Percentiles rank a stretch among this genome's conserved stretches.
Evolutionary conservation across 768 basidiomycete genomes (phyloP).

Genomic region (Lentinula raphanica): DNA sequence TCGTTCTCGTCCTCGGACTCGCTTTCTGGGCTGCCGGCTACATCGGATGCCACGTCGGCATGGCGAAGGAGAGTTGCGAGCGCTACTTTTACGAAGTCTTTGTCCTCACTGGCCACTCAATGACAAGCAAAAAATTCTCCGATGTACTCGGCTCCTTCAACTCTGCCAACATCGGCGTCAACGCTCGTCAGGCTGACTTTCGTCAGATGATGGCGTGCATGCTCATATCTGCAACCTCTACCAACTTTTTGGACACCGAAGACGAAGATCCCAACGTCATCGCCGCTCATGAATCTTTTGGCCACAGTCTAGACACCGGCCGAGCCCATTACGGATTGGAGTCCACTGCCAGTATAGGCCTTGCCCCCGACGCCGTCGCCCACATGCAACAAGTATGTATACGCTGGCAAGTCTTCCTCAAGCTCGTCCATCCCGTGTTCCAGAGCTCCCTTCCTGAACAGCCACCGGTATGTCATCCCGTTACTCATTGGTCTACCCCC

Average conservation of each 20-base stretch:
- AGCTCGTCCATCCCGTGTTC: neutral
- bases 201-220: neutral
- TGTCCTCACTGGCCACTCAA: neutral
- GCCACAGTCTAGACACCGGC: neutral
- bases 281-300: neutral
- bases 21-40: neutral
- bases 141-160: neutral
- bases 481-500: too few species aligned
- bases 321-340: neutral
- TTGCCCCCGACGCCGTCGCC: neutral
- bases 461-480: too few species aligned
- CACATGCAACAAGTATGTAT: neutral
- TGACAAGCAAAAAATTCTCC: neutral
- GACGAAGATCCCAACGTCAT: neutral
- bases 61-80: neutral
- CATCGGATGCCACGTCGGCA: neutral
- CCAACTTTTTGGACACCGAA: neutral
- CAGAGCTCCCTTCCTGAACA: neutral
- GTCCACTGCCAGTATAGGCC: too few species aligned
- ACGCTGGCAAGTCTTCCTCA: neutral
- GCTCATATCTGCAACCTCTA: neutral
- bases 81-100: constrained; percentile 1
- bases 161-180: neutral
- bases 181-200: neutral
- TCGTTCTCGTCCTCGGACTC: neutral